Percentiles rank a stretch among this genome's conserved stretches.
phyloP scores from a whole-genome alignment of 1,139 yeast genomes.

The Hansenula lynferdii region DNA sequence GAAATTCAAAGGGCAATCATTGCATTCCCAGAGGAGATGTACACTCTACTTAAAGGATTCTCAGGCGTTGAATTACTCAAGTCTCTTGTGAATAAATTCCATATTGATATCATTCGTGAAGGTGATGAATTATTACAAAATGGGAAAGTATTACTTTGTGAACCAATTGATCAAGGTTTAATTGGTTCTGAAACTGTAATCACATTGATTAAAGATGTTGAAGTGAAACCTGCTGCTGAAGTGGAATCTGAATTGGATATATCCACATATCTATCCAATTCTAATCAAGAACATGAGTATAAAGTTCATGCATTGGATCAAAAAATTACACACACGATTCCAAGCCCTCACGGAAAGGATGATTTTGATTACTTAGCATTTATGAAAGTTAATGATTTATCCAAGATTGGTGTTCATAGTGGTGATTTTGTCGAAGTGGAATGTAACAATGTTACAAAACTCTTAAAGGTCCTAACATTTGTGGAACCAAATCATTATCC shows the following conservation, averaged over 20 bases:
- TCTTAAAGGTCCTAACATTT: slow-evolving; percentile 51
- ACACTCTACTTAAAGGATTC: slow-evolving; percentile 12
- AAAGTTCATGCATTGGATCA: slow-evolving; percentile 10
- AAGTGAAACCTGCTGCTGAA: no score
- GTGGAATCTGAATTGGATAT: no score
- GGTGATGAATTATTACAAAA: slow-evolving; percentile 23
- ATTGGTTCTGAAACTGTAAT: slow-evolving; percentile 39
- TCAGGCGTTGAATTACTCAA: slow-evolving; percentile 11
- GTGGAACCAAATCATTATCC: slow-evolving; percentile 55
- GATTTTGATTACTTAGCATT: slow-evolving; percentile 48
- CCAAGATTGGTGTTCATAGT: slow-evolving; percentile 55
- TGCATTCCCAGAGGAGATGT: slow-evolving; percentile 16
- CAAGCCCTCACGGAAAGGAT: slow-evolving; percentile 24
- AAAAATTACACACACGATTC: slow-evolving; percentile 17
- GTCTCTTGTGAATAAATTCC: slow-evolving; percentile 6
- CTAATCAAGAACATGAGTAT: slow-evolving; percentile 8
- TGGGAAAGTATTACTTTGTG: slow-evolving; percentile 56
- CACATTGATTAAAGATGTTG: slow-evolving; percentile 42
- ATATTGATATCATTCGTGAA: slow-evolving; percentile 15
- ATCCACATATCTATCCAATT: slow-evolving; percentile 9
- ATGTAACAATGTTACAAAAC: slow-evolving; percentile 20
- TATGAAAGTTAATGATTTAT: slow-evolving; percentile 46
- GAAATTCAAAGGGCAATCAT: slow-evolving; percentile 13
- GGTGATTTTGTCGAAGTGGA: slow-evolving; percentile 56
- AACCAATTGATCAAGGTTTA: slow-evolving; percentile 71